Base-by-base conservation (phyloP, 768 basidiomycete genomes). In the Suillus ampliporus region DNA sequence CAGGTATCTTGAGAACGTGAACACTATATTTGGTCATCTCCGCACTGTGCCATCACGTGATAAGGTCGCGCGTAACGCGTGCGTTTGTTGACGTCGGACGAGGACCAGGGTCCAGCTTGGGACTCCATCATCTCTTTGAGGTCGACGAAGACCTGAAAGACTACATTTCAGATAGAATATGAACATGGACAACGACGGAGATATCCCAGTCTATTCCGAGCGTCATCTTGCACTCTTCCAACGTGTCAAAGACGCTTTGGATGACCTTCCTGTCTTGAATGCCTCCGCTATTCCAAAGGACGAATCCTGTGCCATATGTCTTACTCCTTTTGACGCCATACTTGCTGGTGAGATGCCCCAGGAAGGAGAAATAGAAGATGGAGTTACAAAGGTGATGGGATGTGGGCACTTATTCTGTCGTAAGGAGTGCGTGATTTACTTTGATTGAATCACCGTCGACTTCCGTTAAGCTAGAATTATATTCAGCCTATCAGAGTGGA, bases 361-460 rank as follows among this genome's bases (percentile, higher is more conserved):
- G 77, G 53, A 66, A 53, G 28, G n/a, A 31, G 65, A 63, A 14
- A 47, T 38, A n/a, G 65, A 67, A 23, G 72, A 68, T 17, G 66
- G 86, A 3, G 75, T 90, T 8, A 89, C 89, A 1, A 87, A 84
- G 69, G 75, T 91, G 0, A 71, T 67, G 1, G 80, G 74, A 4
- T 91, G 90, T 68, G 85, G 86, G 0, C 90, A 91, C 73, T 69
- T 88, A 8, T 90, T 91, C 70, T 91, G 89, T 69, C 76, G 81
- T 50, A 80, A 83, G 69, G 89, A 90, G 89, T 90, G 69, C 62
- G 82, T 70, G 54, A 69, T 67, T 3, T 56, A 28, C 35, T 61
- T 40, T 48, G 38, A n/a, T 28, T 35, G 34, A 40, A 17, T 37
- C n/a, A n/a, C 13, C 35, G 43, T 19, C 40, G 38, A 41, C 10